Percentiles rank a stretch among this genome's conserved stretches.
These are phyloP conservation scores for Sporothrix inflata DNA, from an alignment of 2,329 filamentous ascomycete species.

Conservation along the genomic window DNA sequence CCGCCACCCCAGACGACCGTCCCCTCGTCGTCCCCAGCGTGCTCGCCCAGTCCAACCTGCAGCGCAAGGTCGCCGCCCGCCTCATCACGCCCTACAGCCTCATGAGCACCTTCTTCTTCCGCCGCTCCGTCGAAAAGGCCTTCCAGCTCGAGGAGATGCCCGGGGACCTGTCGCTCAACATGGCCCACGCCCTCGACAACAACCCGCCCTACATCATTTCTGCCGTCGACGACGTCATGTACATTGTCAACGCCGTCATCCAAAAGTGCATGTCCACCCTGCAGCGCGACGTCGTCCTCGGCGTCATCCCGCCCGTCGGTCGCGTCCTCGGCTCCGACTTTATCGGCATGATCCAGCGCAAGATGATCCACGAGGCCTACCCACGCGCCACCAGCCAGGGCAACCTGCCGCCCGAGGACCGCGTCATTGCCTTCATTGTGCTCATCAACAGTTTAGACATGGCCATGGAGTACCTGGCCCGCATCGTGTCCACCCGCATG, in stretches of 20 bases:
- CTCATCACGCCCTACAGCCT: constrained; percentile 81
- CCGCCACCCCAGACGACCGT: constrained; percentile 51
- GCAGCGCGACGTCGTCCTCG: constrained; percentile 75
- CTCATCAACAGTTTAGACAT: constrained; percentile 96
- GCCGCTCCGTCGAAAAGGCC: constrained; percentile 92
- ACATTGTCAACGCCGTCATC: constrained; percentile 91
- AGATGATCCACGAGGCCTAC: constrained; percentile 96
- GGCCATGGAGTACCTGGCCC: constrained; percentile 84
- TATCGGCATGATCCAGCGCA: constrained; percentile 93
- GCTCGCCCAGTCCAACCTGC: constrained; percentile 76
- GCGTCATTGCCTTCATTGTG: constrained; percentile 85
- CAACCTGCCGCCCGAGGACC: constrained; percentile 82
- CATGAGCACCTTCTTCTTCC: constrained; percentile 96
- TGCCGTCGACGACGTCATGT: constrained; percentile 98
- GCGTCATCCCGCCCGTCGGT: constrained; percentile 76
- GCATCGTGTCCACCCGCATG: constrained; percentile 76
- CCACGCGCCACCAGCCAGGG: constrained; percentile 79
- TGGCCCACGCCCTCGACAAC: constrained; percentile 66
- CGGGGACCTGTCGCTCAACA: constrained; percentile 74
- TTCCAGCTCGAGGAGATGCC: constrained; percentile 95
- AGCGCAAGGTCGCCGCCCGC: constrained; percentile 74
- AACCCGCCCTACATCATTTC: constrained; percentile 91
- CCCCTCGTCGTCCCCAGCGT: constrained; percentile 71
- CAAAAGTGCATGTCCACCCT: constrained; percentile 85
- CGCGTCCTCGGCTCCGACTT: constrained; percentile 87